Evolutionary conservation across 2,329 filamentous ascomycete genomes (phyloP).

Genomic region (Ophiostoma himal-ulmi): DNA sequence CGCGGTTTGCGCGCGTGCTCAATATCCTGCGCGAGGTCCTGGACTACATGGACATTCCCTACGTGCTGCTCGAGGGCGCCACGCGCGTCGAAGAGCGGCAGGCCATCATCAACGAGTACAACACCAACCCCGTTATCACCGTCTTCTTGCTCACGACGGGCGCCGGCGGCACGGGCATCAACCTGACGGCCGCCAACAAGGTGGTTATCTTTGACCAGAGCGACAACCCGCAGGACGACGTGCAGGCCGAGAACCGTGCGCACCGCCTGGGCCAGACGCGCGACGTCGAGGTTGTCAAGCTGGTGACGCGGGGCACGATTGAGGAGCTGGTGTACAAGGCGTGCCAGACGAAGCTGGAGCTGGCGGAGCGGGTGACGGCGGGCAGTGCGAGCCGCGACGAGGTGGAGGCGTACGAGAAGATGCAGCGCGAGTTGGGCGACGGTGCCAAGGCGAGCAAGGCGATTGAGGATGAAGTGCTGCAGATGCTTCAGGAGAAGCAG

Average conservation of each 20-base stretch:
- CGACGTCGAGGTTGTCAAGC: conserved; percentile 81
- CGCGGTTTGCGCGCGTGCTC: conserved; percentile 85
- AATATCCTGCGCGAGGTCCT: conserved; percentile 84
- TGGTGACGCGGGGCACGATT: conserved; percentile 76
- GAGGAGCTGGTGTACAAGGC: conserved; percentile 91
- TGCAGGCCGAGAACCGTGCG: conserved; percentile 96
- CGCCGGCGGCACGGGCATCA: conserved; percentile 94
- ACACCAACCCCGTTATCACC: conserved; percentile 66
- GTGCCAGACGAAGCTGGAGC: conserved; percentile 85
- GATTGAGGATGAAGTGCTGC: conserved; percentile 41
- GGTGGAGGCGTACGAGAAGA: conserved; percentile 29
- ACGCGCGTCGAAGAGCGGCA: conserved; percentile 81
- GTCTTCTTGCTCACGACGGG: conserved; percentile 92
- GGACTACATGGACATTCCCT: conserved; percentile 63
- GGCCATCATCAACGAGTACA: conserved; percentile 81
- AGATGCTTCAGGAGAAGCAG: conserved; percentile 35
- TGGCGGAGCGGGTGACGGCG: conserved; percentile 59
- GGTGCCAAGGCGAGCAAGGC: conserved; percentile 32
- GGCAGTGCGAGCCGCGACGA: conserved; percentile 30
- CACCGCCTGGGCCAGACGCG: conserved; percentile 89
- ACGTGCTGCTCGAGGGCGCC: conserved; percentile 78
- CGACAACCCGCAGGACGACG: conserved; percentile 97
- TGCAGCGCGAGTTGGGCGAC: conserved; percentile 29
- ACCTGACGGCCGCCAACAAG: conserved; percentile 91
- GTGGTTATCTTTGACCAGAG: conserved; percentile 94